Base-by-base conservation (phyloP, 2,329 filamentous ascomycete species). In the Fusarium protoensiforme region DNA sequence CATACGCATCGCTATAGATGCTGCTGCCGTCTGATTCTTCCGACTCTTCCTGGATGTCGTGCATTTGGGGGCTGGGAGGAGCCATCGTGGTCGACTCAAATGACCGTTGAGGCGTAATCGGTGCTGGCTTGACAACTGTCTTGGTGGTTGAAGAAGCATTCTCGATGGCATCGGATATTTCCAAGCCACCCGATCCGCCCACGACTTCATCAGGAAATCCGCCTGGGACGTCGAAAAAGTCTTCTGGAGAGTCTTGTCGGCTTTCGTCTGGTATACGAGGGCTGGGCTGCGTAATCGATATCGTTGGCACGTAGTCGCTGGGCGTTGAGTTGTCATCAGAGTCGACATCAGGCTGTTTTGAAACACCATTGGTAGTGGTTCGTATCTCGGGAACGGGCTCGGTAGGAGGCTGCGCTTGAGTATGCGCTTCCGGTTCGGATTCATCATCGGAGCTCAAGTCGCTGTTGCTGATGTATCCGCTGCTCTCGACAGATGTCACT, bases 1-100 rank as follows among this genome's bases (percentile, higher is more conserved):
- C 93, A 62, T 92, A 92, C 1, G 93, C 93, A 81, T 95, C 93
- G 72, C 92, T 94, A 78, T 94, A 95, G 27, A 93, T 87, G 69
- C 88, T 92, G 58, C 83, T 85, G 16, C 83, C 83, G 64, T 91
- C 89, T 3, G 80, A 79, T 7, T 81, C 83, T n/a, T 88, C 84
- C 2, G 84, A 80, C n/a, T 82, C 82, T 61, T 83, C 81, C 57
- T 75, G 73, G 16, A 82, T 84, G 41, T 82, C 79, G 41, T 80
- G 77, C 76, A 83, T 83, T 11, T 72, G 70, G 6, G 77, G 71
- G 24, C 68, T 75, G 18, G 70, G 69, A 27, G 64, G 72, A 22
- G 63, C 51, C 3, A 43, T 60, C 3, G 39, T 38, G 10, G 61
- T 31, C 18, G 78, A 67, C 31, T 80, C 78, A 22, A 64, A 68